Evolutionary conservation across 495 filamentous ascomycete species (phyloP), one percentile per base, ranked within the genome.

Genomic region (Haplographium delicatum): DNA sequence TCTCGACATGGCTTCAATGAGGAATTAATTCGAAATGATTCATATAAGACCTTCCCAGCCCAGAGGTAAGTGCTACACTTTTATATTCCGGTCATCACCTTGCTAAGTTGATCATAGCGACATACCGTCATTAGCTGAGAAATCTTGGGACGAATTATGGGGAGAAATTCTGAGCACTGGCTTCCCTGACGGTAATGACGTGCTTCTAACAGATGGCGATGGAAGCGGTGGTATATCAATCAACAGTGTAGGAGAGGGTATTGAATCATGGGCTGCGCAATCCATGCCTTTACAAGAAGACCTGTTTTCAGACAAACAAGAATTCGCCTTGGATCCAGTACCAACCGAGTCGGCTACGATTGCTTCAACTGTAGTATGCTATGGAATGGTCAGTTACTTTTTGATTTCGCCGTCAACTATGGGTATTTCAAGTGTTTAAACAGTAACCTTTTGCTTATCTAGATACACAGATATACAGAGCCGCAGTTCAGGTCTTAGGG

Each of bases 361-460:
- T 1, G 20, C 26, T 15, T 28, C 20, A 9, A 44, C 24, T 2
- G 10, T 31, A 4, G n/a, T 39, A 11, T 49, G 46, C 33, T 49
- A 49, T 49, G 46, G 46, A 40, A 49, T 49, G 46, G 46, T 49
- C 4, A 24, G 46, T 49, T 25, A 20, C 16, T 24, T 13, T 38
- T 38, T 49, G 5, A 20, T 41, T 7, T 20, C 22, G 41, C 41
- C 15, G 28, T 44, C 41, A 44, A 10, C 41, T 8, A 44, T 28
- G 15, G 28, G 5, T 25, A 23, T 19, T 19, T 11, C 38, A 5
- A 18, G 26, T 25, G 4, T 28, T 38, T 39, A 20, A 13, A 16
- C n/a, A n/a, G n/a, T n/a, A n/a, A 24, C 4, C 10, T 5, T 0
- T 39, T 49, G 26, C 46, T 39, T 3, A 39, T 39, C 25, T 13